Conservation (phyloP, 2,329 filamentous ascomycete species). For the Capronia americana region DNA sequence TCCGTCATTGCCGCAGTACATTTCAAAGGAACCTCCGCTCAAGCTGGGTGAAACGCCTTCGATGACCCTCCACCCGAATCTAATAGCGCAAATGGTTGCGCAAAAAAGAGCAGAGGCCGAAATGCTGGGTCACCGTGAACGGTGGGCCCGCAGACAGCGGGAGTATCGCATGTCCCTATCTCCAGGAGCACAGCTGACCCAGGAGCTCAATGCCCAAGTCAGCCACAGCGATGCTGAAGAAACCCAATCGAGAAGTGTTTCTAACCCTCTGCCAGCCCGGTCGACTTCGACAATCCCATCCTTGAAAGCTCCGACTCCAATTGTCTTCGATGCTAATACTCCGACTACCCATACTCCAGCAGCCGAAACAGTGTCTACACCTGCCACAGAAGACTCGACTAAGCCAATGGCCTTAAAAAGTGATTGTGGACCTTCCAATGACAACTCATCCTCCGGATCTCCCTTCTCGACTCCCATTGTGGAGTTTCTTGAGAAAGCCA, state of each 20-base stretch:
- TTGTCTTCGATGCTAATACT: slow-evolving; percentile 3
- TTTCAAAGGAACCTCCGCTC: slow-evolving; percentile 24
- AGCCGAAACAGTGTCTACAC: slow-evolving; percentile 17
- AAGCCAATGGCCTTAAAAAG: slow-evolving; percentile 5
- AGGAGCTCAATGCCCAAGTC: slow-evolving; percentile 16
- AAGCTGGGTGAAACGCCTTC: slow-evolving; percentile 28
- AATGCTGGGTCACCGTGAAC: slow-evolving; percentile 26
- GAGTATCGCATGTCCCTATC: slow-evolving; percentile 30
- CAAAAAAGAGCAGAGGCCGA: slow-evolving; percentile 35
- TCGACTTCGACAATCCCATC: slow-evolving; percentile 1
- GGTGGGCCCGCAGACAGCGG: slow-evolving; percentile 31
- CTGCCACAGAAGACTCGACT: slow-evolving; percentile 18
- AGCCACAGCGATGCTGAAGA: slow-evolving; percentile 5
- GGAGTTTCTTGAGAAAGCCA: slow-evolving; percentile 29
- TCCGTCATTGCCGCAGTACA: neutral
- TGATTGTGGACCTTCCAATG: neutral
- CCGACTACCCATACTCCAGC: slow-evolving; percentile 7
- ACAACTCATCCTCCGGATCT: slow-evolving; percentile 29
- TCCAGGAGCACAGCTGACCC: slow-evolving; percentile 21
- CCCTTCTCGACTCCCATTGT: slow-evolving; percentile 30
- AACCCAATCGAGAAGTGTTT: slow-evolving; percentile 11
- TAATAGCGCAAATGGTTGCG: slow-evolving; percentile 34
- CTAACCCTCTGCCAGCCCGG: slow-evolving; percentile 22
- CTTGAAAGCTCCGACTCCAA: slow-evolving; percentile 5
- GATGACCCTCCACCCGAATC: slow-evolving; percentile 27